Base-by-base conservation (phyloP, 2,329 filamentous ascomycete species). In the Botrytis byssoidea region DNA sequence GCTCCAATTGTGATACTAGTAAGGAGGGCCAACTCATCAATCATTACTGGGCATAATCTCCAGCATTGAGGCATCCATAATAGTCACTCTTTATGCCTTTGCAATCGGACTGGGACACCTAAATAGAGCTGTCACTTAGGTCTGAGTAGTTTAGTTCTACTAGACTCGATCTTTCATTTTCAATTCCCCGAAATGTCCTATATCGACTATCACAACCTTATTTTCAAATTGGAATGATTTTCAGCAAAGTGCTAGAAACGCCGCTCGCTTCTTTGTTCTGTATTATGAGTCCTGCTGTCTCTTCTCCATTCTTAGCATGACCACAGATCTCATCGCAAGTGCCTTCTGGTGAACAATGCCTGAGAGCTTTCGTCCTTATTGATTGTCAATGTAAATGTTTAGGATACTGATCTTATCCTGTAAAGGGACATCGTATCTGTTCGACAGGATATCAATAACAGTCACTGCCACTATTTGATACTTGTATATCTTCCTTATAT, bases 361-460 rank as follows among this genome's bases (percentile, higher is more conserved):
- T 4, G 84, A 84, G 76, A 93, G 88, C 25, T 84, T 32, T 88
- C 87, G 46, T 85, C 82, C 48, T 87, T 90, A 65, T 94, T 85
- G 22, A 84, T 85, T 20, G 84, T 87, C 81, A 91, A 93, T 7
- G 84, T 87, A 76, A 94, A 94, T 5, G 7, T 84, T 86, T 12
- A 91, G 90, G 0, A 94, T 89, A 10, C 88, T 91, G 25, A 92
- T 89, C 16, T 92, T 91, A 78, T 93, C 90, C 76, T 91, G 92
- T 0, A 94, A 84, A 0, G 92, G 92, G 75, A 94, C 94, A 0
- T 86, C 86, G 79, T 94, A 94, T 22, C 85, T 84, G 25, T 89
- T 85, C 78, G 93, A 84, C 14, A 84, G 79, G 74, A 90, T 86
- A 16, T 22, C 40, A 22, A 44, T 7, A 29, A 64, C 6, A 46